These are phyloP conservation scores for Epithele typhae DNA, from an alignment of 768 basidiomycete genomes.

Conservation along the genomic window DNA sequence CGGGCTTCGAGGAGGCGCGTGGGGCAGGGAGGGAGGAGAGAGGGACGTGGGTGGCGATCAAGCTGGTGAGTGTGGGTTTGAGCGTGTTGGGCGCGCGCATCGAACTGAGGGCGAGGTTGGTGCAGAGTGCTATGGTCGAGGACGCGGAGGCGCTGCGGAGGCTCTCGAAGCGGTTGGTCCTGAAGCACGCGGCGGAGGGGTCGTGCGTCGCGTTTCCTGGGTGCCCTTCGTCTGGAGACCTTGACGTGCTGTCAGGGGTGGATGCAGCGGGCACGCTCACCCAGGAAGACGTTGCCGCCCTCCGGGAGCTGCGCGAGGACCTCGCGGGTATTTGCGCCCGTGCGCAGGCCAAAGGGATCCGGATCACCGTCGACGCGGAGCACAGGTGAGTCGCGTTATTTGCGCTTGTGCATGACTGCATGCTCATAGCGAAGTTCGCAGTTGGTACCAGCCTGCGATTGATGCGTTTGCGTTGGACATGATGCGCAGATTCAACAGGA, in stretches of 20 bases:
- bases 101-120: neutral
- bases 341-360: constrained; percentile 60
- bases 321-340: constrained; percentile 59
- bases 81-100: neutral
- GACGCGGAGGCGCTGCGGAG: constrained; percentile 55
- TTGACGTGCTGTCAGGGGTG: constrained; percentile 41
- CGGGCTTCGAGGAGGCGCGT: constrained; percentile 65
- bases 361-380: constrained; percentile 82
- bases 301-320: constrained; percentile 59
- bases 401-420: neutral
- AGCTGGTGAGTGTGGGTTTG: constrained; percentile 47
- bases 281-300: constrained; percentile 51
- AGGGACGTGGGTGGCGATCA: constrained; percentile 81
- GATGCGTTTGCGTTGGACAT: constrained; percentile 75
- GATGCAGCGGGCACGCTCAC: constrained; percentile 32
- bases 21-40: constrained; percentile 31
- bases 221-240: constrained; percentile 53
- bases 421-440: constrained; percentile 1
- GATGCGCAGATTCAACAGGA: constrained; percentile 72
- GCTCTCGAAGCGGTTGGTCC: constrained; percentile 58
- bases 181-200: constrained; percentile 33
- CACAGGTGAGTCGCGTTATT: constrained; percentile 46
- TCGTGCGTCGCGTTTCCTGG: constrained; percentile 62
- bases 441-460: constrained; percentile 67
- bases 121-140: constrained; percentile 65